Evolutionary conservation across 345 rosid genomes (phyloP).

Genomic region (Arabidopsis thaliana): TAIR10.1 NC_003076.8:4365501-4366000

Average conservation of each 20-base stretch:
- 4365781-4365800: constrained; percentile 56
- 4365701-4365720: not conserved
- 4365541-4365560: not conserved
- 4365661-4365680: constrained; percentile 8
- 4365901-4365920: constrained; percentile 74
- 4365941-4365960: constrained; percentile 88
- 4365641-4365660: constrained; percentile 17
- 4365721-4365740: not conserved
- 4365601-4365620: constrained; percentile 8
- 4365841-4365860: constrained; percentile 45
- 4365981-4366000: constrained; percentile 62
- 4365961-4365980: constrained; percentile 64
- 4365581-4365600: constrained; percentile 19
- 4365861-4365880: constrained; percentile 72
- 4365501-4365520: not conserved
- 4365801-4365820: constrained; percentile 57
- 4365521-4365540: constrained; percentile 4
- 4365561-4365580: not conserved
- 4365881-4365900: constrained; percentile 80
- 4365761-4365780: constrained; percentile 42
- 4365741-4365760: constrained; percentile 3
- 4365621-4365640: not conserved
- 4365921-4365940: constrained; percentile 77
- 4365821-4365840: constrained; percentile 53
- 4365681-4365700: constrained; percentile 8